Evolutionary conservation across 495 filamentous ascomycete species (phyloP), one percentile per base, ranked within the genome.

Genomic region (Pseudevernia furfuracea): DNA sequence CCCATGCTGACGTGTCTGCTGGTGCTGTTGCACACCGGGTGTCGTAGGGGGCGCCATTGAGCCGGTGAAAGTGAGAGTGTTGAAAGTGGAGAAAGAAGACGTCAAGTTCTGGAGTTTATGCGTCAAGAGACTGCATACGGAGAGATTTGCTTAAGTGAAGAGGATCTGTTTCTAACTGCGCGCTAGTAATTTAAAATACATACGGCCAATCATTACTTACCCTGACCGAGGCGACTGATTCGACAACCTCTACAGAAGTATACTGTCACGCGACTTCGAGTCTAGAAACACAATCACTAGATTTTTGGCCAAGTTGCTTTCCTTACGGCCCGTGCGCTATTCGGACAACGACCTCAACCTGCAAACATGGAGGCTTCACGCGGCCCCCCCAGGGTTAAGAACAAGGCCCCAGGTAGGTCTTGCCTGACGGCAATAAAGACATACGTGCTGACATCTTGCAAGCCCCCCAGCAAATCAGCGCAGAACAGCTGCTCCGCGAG

Each of bases 401-500:
- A 98, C 80, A 98, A 98, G 87, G 88, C 88, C 66, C 79, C 94
- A n/a, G 63, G 63, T 66, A 61, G 12, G 63, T 53, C 21, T 19
- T 14, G 3, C 9, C 72, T 68, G 67, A 68, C 61, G 17, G 2
- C 38, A 23, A 25, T 60, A 37, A 55, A 11, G 23, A 49, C 37
- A 53, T 44, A 46, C n/a, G 32, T 64, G 52, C 57, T 62, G 34
- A 62, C 58, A 46, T 23, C 34, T 28, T 38, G 21, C 15, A 28
- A 59, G 89, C 87, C 74, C 87, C 87, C 28, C 79, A 88, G 61
- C 92, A 97, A 80, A 96, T 97, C 71, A 92, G 88, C 63, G 94
- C 94, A 68, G 94, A 98, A 78, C 94, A 98, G 81, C 86, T 98
- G 67, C 90, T 98, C 59, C 89, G 94, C 60, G 94, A 98, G 78